Evolutionary conservation across 768 basidiomycete genomes (phyloP).

Genomic region (Leccinum subgranulosum): DNA sequence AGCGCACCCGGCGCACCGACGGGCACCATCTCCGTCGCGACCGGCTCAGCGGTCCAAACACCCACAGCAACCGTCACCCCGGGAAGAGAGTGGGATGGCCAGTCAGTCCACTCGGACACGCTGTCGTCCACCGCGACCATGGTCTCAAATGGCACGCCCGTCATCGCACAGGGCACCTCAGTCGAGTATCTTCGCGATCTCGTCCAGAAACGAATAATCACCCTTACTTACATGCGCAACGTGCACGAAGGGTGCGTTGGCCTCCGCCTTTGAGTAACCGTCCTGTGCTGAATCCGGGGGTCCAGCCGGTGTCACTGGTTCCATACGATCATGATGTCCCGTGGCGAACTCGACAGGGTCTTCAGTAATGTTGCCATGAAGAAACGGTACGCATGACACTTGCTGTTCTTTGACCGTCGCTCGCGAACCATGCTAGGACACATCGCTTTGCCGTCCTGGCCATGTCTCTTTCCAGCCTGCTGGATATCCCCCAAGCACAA

Average conservation of each 20-base stretch:
- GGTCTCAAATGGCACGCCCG: conserved; percentile 32
- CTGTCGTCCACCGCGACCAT: conserved; percentile 38
- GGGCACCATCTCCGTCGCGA: conserved; percentile 33
- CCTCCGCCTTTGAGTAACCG: neutral
- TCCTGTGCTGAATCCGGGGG: neutral
- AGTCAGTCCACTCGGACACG: conserved; percentile 56
- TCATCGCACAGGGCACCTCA: conserved; percentile 58
- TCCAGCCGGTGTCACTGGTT: conserved; percentile 81
- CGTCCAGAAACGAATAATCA: conserved; percentile 80
- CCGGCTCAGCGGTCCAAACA: conserved; percentile 34
- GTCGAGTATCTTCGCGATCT: conserved; percentile 77
- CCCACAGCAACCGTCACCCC: conserved; percentile 38
- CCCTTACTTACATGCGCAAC: conserved; percentile 79
- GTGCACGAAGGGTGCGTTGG: conserved; percentile 78
- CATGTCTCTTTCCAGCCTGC: conserved; percentile 78
- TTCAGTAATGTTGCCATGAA: conserved; percentile 77
- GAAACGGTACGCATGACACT: conserved; percentile 54
- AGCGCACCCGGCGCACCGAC: conserved; percentile 25
- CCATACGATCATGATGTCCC: conserved; percentile 79
- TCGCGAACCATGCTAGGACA: conserved; percentile 47
- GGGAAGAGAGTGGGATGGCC: conserved; percentile 68
- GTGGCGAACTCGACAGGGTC: conserved; percentile 65
- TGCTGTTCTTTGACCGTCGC: conserved; percentile 3
- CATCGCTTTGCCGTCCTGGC: conserved; percentile 81
- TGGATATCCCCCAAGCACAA: conserved; percentile 76